phyloP scores from a whole-genome alignment of 2,329 filamentous ascomycete genomes.

The Fusarium stilboides region DNA sequence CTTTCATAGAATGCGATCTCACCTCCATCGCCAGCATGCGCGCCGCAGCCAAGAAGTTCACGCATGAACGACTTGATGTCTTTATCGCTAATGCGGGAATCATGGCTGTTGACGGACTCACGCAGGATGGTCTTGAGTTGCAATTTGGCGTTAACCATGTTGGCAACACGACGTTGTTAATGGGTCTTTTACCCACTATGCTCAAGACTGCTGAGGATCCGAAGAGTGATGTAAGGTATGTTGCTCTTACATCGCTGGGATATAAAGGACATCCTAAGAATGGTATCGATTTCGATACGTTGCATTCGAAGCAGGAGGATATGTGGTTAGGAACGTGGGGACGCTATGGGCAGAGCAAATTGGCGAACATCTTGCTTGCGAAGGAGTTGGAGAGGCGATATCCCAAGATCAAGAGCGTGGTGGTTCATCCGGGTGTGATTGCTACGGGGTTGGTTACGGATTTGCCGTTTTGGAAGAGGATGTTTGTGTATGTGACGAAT shows the following conservation, averaged over 20 bases:
- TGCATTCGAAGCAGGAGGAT: conserved; percentile 48
- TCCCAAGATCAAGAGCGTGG: conserved; percentile 60
- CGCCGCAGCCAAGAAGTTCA: conserved; percentile 60
- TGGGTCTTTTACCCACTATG: conserved; percentile 53
- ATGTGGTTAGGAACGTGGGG: conserved; percentile 56
- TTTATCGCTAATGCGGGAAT: conserved; percentile 59
- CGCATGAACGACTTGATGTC: conserved; percentile 58
- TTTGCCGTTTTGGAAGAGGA: conserved; percentile 44
- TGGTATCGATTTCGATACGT: conserved; percentile 50
- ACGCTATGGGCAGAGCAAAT: conserved; percentile 67
- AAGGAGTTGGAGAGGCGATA: conserved; percentile 61
- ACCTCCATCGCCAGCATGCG: conserved; percentile 65
- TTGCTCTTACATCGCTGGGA: conserved; percentile 51
- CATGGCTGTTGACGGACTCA: conserved; percentile 50
- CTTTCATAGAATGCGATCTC: conserved; percentile 64
- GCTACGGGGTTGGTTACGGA: conserved; percentile 49
- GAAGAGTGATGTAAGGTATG: conserved; percentile 41
- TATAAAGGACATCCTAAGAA: conserved; percentile 46
- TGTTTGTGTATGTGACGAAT: conserved; percentile 48
- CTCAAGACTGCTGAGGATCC: conserved; percentile 33
- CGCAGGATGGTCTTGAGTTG: conserved; percentile 54
- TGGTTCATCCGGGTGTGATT: conserved; percentile 65
- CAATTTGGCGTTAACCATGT: conserved; percentile 57
- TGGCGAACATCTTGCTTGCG: conserved; percentile 64
- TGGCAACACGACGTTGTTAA: conserved; percentile 52